Evolutionary conservation across 805 yeast species (phyloP), one percentile per base, ranked within the genome.

Genomic region (Yarrowia phangngaensis): DNA sequence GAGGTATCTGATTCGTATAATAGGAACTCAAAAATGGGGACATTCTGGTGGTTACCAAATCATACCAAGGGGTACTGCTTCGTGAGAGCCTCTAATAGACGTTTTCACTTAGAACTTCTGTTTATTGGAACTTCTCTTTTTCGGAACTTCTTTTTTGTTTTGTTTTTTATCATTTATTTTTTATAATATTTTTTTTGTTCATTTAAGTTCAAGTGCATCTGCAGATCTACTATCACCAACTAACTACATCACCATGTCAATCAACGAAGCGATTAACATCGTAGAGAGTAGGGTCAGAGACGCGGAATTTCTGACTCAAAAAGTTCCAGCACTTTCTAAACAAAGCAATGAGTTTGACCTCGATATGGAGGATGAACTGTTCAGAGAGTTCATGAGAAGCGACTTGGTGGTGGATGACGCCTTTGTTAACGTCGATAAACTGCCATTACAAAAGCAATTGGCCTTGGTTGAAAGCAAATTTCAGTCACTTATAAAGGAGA

Each of bases 361-460:
- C 12, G 45, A 38, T 20, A 38, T 32, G 13, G 45, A 38, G 6
- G 45, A 38, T 20, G 45, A 38, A 19, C 45, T 38, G 32, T 38
- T 38, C 32, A 38, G 24, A 7, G 45, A 38, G 32, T 32, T 38
- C 45, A 38, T 38, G 45, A 19, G 32, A 19, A 26, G 32, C 9
- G 45, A 38, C 24, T 23, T 19, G 26, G 23, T 38, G 19, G 45
- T 38, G 24, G 45, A 38, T 24, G 45, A 38, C 4, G 19, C 45
- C 7, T 38, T 38, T 27, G 45, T 38, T 19, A 17, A 26, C 15
- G 45, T 38, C 19, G 32, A 38, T 14, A 32, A 32, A 2, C 19
- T 38, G 19, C 24, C 45, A 9, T 32, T 38, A 5, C 32, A 38
- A 24, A 38, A 38, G n/a, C 45, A 38, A 32, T 24, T 38, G 6